A percentile compares a stretch with the other conserved stretches of the same genome.
Evolutionary conservation across 495 filamentous ascomycete species (phyloP).

Genomic region (Usnea hakonensis): DNA sequence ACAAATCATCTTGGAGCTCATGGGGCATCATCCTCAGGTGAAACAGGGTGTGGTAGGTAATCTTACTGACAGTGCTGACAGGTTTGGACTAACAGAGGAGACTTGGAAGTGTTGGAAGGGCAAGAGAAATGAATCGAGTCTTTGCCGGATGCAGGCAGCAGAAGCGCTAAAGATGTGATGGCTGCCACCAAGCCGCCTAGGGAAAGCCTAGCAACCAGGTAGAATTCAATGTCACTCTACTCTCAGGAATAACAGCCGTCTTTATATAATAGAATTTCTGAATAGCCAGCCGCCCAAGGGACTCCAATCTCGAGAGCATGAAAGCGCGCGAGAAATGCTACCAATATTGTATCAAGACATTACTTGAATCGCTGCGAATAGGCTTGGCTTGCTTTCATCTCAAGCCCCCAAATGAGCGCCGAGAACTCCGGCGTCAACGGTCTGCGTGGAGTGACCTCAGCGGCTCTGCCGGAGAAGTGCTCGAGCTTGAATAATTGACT

Average conservation of each 20-base stretch:
- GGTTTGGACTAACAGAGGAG: not conserved
- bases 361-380: slow-evolving; percentile 3
- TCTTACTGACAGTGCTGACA: not conserved
- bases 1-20: not conserved
- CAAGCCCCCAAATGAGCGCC: slow-evolving; percentile 1
- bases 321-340: slow-evolving; percentile 16
- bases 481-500: slow-evolving; percentile 2
- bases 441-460: slow-evolving; percentile 19
- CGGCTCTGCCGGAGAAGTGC: slow-evolving; percentile 6
- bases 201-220: slow-evolving; percentile 5
- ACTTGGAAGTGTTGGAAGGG: not conserved
- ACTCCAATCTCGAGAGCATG: not conserved
- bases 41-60: not conserved
- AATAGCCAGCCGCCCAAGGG: slow-evolving; percentile 13
- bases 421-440: slow-evolving; percentile 14
- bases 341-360: slow-evolving; percentile 5
- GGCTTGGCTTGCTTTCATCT: slow-evolving; percentile 5
- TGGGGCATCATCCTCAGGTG: not conserved
- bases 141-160: not conserved
- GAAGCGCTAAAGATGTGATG: slow-evolving; percentile 6
- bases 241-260: slow-evolving; percentile 3
- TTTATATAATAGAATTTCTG: slow-evolving; percentile 7
- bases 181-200: slow-evolving; percentile 3
- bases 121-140: not conserved
- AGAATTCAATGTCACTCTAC: slow-evolving; percentile 5